Evolutionary conservation across 345 rosid genomes (phyloP), one percentile per base, ranked within the genome.

Genomic region (Raphanus sativus): DNA sequence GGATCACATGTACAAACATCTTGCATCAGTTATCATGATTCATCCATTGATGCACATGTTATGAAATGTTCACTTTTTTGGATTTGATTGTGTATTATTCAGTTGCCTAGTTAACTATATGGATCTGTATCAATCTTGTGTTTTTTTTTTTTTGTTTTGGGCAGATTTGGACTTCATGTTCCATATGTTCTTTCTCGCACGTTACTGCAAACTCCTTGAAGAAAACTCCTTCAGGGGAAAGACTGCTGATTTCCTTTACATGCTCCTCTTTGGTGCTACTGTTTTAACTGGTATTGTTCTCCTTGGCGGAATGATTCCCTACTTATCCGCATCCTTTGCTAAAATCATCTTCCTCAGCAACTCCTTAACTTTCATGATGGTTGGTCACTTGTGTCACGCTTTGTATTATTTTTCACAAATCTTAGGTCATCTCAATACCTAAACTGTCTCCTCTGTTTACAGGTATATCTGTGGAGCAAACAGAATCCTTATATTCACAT

Each of bases 381-480:
- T 94, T 75, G 11, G 89, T 85, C 34, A 29, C 34, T 69, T 69
- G 15, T 55, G 3, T 70, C 33, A 4, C 69, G 4, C 33, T 16
- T 36, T 54, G 58, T 52, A 21, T 21, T 21, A 21, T 61, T 52
- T 61, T 10, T 8, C 65, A 21, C 71, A 36, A 6, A 54, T 60
- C 21, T 48, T 3, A 2, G 29, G 28, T 21, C 66, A 11, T 54
- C 62, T 56, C 16, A 9, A 56, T 11, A 15, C 34, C 38, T n/a
- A 79, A 2, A 52, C 3, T 40, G 1, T 77, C 42, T 9, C 4
- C 3, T 59, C 5, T 21, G 1, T 24, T 28, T 56, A 59, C 84
- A 93, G 98, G 99, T 96, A 28, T 96, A 96, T 81, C 98, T 96
- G 38, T 96, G 99, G 99, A 93, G 98, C 86, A 96, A 96, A 83